Conservation (phyloP, 441 rosid species). For the Gossypium lobatum region DNA sequence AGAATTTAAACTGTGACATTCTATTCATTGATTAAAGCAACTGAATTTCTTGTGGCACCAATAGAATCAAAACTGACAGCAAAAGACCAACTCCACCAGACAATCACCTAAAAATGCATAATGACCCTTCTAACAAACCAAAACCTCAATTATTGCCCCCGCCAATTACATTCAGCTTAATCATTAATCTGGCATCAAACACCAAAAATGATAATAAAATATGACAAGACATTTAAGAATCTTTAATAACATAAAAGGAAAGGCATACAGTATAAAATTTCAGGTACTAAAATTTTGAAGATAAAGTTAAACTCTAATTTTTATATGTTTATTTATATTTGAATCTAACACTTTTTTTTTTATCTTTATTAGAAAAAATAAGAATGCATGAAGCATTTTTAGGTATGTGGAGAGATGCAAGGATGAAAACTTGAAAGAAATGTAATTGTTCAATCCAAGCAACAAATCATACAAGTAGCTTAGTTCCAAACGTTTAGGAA, state of each 20-base stretch:
- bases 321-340: not conserved
- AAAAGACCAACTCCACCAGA: slow-evolving; percentile 2
- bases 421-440: not conserved
- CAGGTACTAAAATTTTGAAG: not conserved
- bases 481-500: slow-evolving; percentile 1
- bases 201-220: not conserved
- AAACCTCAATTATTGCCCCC: not conserved
- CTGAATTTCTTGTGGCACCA: not conserved
- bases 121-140: not conserved
- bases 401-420: not conserved
- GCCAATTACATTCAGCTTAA: not conserved
- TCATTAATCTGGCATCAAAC: not conserved
- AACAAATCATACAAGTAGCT: not conserved
- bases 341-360: not conserved
- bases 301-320: not conserved
- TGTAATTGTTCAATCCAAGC: not conserved
- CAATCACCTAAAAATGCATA: slow-evolving; percentile 5
- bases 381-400: not conserved
- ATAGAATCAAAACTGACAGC: not conserved
- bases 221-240: slow-evolving; percentile 9
- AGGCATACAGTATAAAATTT: not conserved
- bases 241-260: not conserved
- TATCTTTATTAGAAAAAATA: not conserved
- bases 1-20: not conserved
- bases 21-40: not conserved